Conservation (phyloP, 352 stramenopile species). For the Pythium monospermum region DNA sequence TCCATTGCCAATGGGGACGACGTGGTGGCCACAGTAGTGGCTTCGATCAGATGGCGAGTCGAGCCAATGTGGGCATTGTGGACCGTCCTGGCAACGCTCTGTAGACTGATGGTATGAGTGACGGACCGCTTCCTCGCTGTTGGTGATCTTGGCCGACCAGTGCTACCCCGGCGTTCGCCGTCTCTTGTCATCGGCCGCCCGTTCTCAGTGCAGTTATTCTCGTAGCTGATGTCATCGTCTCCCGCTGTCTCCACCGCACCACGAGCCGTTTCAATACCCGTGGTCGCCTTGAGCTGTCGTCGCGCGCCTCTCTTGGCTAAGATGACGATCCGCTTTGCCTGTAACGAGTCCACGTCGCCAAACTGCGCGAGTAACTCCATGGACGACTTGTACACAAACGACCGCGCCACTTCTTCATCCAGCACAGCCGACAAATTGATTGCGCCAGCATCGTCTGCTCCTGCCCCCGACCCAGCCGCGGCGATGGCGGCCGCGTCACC, state of each 20-base stretch:
- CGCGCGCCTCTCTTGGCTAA: slow-evolving; percentile 35
- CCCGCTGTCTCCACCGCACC: not conserved
- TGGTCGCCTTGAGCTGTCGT: slow-evolving; percentile 20
- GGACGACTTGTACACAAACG: slow-evolving; percentile 43
- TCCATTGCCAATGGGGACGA: no score
- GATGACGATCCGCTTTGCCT: slow-evolving; percentile 43
- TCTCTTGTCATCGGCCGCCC: not conserved
- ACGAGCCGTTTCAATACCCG: slow-evolving; percentile 18
- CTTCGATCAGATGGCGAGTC: no score
- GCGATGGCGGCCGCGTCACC: not conserved
- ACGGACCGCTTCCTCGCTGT: no score
- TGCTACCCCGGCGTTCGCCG: no score
- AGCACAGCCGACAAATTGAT: slow-evolving; percentile 4
- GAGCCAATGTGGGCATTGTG: no score
- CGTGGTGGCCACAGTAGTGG: no score
- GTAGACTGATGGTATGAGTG: no score
- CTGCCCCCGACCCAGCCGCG: no score
- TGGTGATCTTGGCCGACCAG: no score
- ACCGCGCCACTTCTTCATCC: slow-evolving; percentile 39
- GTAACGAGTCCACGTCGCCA: slow-evolving; percentile 34
- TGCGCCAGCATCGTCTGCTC: not conserved
- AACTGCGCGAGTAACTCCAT: slow-evolving; percentile 50
- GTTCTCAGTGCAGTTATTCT: not conserved
- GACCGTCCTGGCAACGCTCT: no score
- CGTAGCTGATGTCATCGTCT: not conserved